Base-by-base conservation (phyloP, 805 yeast genomes). In the Candida tallmaniae region DNA sequence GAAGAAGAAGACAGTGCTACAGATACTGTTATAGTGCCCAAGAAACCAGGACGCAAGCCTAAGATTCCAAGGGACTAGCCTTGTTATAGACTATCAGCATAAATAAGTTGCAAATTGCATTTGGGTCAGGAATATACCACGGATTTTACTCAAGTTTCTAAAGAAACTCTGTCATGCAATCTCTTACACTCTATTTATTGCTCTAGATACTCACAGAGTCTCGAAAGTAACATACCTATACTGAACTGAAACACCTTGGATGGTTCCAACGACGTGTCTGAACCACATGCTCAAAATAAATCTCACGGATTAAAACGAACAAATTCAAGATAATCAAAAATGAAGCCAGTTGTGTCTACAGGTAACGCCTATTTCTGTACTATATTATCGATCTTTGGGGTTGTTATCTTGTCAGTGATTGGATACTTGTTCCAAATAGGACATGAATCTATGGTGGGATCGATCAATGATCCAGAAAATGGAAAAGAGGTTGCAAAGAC, bases 321-420 rank as follows among this genome's bases (percentile, higher is more conserved):
- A n/a, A 23, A 23, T 23, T 23, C 6, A 27, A 14, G 12, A 27
- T 7, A 7, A 8, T 27, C 39, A 26, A 34, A 10, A 31, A 66
- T 66, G 71, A 66, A 66, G 49, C 58, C 73, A 31, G 70, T 66
- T 32, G 70, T 66, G 5, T 64, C 71, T 32, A 67, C 93, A 31
- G 84, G 79, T 18, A 80, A 85, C 52, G 97, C 98, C 16, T 90
- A 95, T 85, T 87, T 85, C 60, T 90, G 98, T 58, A 90, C 97
- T 29, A 74, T 90, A 27, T 70, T 93, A 29, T 88, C 97, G 32
- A 88, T 93, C 11, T 90, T 90, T 58, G 98, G 94, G 39, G 79
- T 90, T 22, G 82, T 87, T 29, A 93, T 90, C 38, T 74, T 90
- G 31, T 73, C 94, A 8, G 83, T 85, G 37, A 76, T 90, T 48